Evolutionary conservation across 331 rosid species (phyloP), one percentile per base, ranked within the genome.

Genomic region (Erythrophleum ivorense): DNA sequence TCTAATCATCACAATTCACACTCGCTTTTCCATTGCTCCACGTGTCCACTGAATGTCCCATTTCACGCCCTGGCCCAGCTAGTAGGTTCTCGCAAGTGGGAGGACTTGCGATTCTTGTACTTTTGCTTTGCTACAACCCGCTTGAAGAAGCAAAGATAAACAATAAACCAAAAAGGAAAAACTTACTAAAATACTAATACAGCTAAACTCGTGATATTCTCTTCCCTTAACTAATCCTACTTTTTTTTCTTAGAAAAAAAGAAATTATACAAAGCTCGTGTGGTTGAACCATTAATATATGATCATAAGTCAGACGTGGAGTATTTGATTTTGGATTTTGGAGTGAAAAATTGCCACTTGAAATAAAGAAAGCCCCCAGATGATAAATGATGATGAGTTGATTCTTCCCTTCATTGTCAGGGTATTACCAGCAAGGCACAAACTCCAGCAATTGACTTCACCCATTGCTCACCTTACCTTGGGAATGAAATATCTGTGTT

Each of bases 21-120:
- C 74, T 69, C 38, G 75, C 75, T 12, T 18, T 46, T 24, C 24
- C 41, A 48, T 71, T 48, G 41, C 5, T 21, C 75, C 75, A 71
- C 75, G 58, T 71, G 75, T 71, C 59, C 41, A 58, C 7, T 6
- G 34, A 19, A 16, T 5, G 9, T 54, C 29, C 29, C 24, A 19
- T 13, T 5, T 43, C 55, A 5, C 9, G 9, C 50, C 29, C 71
- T 0, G 48, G 29, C 1, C 71, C 72, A 24, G 29, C 29, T 24
- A 24, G 29, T 1, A 24, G 29, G 29, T 24, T 24, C 0, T 24
- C 29, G 1, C 29, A 53, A 53, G n/a, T 53, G 19, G 58, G 15
- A 49, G 16, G 54, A 49, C 54, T 16, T 49, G 54, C 54, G 7
- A 43, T 6, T 43, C 48, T 43, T 43, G 48, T 43, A 43, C 48